Conservation (phyloP, 2,329 filamentous ascomycete species). For the Colletotrichum caudatum region DNA sequence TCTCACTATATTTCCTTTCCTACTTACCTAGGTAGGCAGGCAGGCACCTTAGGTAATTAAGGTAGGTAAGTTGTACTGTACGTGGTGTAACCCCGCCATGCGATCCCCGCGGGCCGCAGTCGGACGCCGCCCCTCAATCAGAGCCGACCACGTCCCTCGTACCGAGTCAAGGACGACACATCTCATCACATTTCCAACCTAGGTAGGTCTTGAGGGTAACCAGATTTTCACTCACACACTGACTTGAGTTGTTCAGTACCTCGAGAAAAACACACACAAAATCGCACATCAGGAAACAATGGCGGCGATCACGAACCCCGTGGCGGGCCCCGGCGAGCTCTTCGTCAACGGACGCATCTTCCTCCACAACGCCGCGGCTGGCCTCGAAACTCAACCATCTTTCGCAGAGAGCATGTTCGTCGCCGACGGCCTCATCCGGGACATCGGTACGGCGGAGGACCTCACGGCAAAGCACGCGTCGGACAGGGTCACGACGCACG, state of each 20-base stretch:
- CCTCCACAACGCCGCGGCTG: conserved; percentile 33
- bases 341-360: conserved; percentile 43
- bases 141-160: conserved; percentile 1
- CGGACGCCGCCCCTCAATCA: not conserved
- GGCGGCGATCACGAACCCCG: not conserved
- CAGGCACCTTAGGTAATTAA: not conserved
- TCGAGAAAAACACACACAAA: no score
- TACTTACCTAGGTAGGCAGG: not conserved
- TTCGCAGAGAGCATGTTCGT: conserved; percentile 43
- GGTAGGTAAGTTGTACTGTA: not conserved
- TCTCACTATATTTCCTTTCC: not conserved
- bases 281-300: not conserved
- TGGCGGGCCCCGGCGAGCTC: conserved; percentile 19
- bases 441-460: conserved; percentile 33
- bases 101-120: conserved; percentile 31
- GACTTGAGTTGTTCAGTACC: not conserved
- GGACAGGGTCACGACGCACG: conserved; percentile 26
- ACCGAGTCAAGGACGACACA: conserved; percentile 15
- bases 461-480: conserved; percentile 11
- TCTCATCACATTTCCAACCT: not conserved
- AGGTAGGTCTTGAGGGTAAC: no score
- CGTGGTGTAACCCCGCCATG: conserved; percentile 24
- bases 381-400: conserved; percentile 38
- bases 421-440: conserved; percentile 36
- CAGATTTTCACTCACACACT: not conserved